Conservation (phyloP, 2,329 filamentous ascomycete genomes). For the Beauveria pseudobassiana region DNA sequence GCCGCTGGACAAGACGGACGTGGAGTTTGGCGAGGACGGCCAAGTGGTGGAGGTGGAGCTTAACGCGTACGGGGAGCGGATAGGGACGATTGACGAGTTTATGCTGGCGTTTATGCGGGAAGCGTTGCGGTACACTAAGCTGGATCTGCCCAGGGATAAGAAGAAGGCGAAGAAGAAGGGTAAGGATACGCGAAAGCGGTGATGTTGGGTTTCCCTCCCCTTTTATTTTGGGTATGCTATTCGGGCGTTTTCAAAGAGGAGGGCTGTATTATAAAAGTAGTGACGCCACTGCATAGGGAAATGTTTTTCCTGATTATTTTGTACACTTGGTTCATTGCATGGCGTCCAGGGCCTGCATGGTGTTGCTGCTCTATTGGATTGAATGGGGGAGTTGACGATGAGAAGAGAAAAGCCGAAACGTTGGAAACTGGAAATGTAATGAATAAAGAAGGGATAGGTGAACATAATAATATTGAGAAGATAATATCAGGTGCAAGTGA, state of each 20-base stretch:
- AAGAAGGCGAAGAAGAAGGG: slow-evolving; percentile 55
- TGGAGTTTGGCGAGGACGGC: slow-evolving; percentile 25
- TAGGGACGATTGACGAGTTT: slow-evolving; percentile 65
- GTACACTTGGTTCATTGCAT: not conserved
- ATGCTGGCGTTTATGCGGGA: slow-evolving; percentile 64
- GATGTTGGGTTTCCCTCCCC: slow-evolving; percentile 8
- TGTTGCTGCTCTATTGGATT: not conserved
- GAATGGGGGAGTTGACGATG: not conserved
- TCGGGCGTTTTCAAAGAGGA: not conserved
- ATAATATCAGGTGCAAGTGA: no score
- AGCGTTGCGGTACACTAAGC: slow-evolving; percentile 48
- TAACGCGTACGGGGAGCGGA: slow-evolving; percentile 51
- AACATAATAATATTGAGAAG: not conserved
- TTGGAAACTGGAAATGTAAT: not conserved
- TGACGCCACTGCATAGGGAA: not conserved
- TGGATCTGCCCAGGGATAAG: slow-evolving; percentile 58
- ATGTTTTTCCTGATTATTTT: not conserved
- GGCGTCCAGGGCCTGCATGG: not conserved
- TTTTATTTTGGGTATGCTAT: not conserved
- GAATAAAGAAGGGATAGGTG: not conserved
- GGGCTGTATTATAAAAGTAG: slow-evolving; percentile 8
- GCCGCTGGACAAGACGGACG: slow-evolving; percentile 32
- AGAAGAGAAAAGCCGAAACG: not conserved
- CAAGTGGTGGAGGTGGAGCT: slow-evolving; percentile 37
- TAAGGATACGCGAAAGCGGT: slow-evolving; percentile 47